A percentile compares a stretch with the other conserved stretches of the same genome.
Conservation (phyloP, 1,284 basidiomycete species). For the Termitomyces sp. region DNA sequence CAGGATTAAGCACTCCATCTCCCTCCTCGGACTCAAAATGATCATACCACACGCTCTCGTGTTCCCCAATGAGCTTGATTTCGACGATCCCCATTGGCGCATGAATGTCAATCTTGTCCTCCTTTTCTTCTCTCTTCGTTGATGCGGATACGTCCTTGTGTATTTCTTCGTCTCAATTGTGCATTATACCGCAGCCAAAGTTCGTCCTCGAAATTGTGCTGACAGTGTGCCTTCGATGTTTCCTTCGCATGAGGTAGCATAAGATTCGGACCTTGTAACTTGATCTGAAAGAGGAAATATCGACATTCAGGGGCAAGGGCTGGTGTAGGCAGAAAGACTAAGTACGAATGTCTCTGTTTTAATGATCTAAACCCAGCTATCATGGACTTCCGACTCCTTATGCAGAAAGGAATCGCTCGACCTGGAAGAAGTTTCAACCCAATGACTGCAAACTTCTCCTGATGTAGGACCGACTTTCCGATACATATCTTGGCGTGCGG, state of each 20-base stretch:
- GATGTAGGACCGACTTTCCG: conserved; percentile 5
- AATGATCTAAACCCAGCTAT: conserved; percentile 12
- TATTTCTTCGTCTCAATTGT: neutral
- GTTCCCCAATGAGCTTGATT: conserved; percentile 1
- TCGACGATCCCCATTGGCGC: neutral
- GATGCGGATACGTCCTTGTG: neutral
- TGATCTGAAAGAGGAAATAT: conserved; percentile 3
- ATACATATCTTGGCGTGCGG: neutral
- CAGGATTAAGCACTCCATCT: neutral
- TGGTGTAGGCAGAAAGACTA: neutral
- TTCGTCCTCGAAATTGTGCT: conserved; percentile 7
- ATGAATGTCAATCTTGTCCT: conserved; percentile 7
- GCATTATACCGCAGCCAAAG: too few species aligned
- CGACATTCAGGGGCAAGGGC: neutral
- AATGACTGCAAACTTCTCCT: conserved; percentile 1
- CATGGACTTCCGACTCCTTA: neutral
- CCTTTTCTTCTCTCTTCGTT: neutral
- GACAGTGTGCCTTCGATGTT: conserved; percentile 11
- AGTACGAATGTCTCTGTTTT: conserved; percentile 10
- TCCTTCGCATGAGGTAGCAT: neutral
- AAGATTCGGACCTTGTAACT: conserved; percentile 11
- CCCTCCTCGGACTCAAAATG: neutral
- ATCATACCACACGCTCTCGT: neutral
- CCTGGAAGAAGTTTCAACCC: neutral
- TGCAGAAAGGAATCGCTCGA: conserved; percentile 2